These are phyloP conservation scores for Sequoia sempervirens DNA, from an alignment of 75 land plant species.

Conservation along the genomic window DNA sequence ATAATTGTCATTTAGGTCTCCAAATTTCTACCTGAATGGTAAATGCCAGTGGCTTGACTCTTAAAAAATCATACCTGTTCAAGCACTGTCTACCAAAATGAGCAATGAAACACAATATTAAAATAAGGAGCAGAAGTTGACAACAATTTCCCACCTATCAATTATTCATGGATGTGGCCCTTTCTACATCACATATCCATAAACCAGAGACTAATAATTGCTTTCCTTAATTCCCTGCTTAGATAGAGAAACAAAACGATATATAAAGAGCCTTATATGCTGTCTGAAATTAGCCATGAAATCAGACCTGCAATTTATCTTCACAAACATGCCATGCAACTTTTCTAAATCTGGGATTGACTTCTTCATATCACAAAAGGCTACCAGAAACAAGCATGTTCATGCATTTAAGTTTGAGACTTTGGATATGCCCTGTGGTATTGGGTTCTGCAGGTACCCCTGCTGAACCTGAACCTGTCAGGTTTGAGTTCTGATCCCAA, in stretches of 20 bases:
- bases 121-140: not conserved
- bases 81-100: not conserved
- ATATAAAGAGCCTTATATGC: not conserved
- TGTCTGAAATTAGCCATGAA: not conserved
- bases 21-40: not conserved
- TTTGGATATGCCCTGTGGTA: not conserved
- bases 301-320: not conserved
- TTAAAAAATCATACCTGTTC: not conserved
- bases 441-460: no score
- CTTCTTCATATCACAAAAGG: not conserved
- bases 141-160: not conserved
- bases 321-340: not conserved
- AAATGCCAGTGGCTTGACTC: not conserved
- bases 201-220: not conserved
- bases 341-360: not conserved
- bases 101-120: not conserved
- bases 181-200: not conserved
- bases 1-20: not conserved
- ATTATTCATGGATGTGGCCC: not conserved
- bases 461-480: no score
- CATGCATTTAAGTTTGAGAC: not conserved
- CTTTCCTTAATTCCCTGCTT: no score
- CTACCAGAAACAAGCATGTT: no score
- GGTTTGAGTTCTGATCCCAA: no score
- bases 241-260: not conserved